phyloP scores from a whole-genome alignment of 495 filamentous ascomycete species.

The Neohortaea acidophila region DNA sequence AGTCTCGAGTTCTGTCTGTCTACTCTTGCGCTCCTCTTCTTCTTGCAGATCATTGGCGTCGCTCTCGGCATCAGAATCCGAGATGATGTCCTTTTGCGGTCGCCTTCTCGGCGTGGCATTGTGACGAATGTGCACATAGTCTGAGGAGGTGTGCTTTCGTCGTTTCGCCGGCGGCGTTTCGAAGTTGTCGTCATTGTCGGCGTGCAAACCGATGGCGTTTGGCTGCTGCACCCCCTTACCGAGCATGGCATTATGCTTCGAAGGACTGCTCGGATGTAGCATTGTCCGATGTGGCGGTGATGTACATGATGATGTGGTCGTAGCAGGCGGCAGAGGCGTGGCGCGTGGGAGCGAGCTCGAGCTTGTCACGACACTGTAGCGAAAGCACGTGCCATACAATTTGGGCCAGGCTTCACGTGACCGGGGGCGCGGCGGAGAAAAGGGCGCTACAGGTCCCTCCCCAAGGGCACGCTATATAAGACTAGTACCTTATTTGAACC shows the following conservation, averaged over 20 bases:
- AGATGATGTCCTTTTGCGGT: constrained; percentile 9
- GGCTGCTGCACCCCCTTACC: constrained; percentile 19
- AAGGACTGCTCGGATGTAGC: constrained; percentile 21
- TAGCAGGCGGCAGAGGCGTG: no score
- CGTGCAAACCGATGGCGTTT: constrained; percentile 24
- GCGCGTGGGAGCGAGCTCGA: no score
- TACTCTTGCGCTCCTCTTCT: constrained; percentile 19
- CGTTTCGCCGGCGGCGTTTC: constrained; percentile 22
- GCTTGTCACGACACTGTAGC: no score
- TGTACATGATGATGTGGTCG: no score
- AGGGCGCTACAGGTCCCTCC: no score
- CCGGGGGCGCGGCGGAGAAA: no score
- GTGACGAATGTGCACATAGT: neutral
- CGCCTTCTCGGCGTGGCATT: neutral
- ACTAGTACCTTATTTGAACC: no score
- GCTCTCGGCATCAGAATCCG: constrained; percentile 25
- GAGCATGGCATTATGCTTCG: constrained; percentile 28
- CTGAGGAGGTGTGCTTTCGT: constrained; percentile 7
- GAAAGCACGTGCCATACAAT: no score
- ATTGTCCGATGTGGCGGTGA: no score
- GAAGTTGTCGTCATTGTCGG: constrained; percentile 12
- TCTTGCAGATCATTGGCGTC: constrained; percentile 15
- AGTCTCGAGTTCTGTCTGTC: constrained; percentile 59
- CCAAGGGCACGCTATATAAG: no score
- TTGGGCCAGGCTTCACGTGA: no score